Percentiles rank a stretch among this genome's conserved stretches.
Evolutionary conservation across 371 early-diverging fungal species (phyloP).

Genomic region (Mortierella sp.): DNA sequence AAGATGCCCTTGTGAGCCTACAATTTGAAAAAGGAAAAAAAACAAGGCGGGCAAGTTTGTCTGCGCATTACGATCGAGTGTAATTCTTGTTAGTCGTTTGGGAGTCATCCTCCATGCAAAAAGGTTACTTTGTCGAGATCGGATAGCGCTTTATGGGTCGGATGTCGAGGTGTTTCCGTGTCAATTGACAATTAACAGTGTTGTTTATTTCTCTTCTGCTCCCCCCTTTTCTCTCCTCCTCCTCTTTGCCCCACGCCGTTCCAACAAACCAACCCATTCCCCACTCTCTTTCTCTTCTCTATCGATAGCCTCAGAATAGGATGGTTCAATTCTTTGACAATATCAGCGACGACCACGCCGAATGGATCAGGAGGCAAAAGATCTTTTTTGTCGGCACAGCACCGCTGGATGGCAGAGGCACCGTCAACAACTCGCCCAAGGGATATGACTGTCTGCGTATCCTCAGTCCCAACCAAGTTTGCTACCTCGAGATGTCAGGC

Average conservation of each 20-base stretch:
- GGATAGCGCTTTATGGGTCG: neutral
- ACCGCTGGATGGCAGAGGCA: slow-evolving; percentile 59
- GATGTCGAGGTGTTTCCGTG: neutral
- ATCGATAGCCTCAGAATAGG: neutral
- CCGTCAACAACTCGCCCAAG: slow-evolving; percentile 71
- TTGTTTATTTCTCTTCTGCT: neutral
- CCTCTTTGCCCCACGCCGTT: neutral
- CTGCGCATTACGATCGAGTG: neutral
- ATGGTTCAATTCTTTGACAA: slow-evolving; percentile 61
- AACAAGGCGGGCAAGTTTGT: neutral
- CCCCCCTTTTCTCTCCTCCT: neutral
- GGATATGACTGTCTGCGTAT: slow-evolving; percentile 65
- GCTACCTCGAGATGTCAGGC: slow-evolving; percentile 67
- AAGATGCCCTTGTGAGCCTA: neutral
- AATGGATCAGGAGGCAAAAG: slow-evolving; percentile 66
- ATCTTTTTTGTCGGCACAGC: slow-evolving; percentile 68
- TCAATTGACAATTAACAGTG: neutral
- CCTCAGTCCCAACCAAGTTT: slow-evolving; percentile 54
- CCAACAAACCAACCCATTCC: neutral
- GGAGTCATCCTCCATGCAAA: neutral
- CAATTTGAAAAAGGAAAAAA: neutral
- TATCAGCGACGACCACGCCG: slow-evolving; percentile 56
- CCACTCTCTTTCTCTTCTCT: neutral
- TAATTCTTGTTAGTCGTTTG: neutral
- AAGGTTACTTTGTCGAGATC: neutral